Conservation (phyloP, 495 filamentous ascomycete species). For the Letharia lupina region DNA sequence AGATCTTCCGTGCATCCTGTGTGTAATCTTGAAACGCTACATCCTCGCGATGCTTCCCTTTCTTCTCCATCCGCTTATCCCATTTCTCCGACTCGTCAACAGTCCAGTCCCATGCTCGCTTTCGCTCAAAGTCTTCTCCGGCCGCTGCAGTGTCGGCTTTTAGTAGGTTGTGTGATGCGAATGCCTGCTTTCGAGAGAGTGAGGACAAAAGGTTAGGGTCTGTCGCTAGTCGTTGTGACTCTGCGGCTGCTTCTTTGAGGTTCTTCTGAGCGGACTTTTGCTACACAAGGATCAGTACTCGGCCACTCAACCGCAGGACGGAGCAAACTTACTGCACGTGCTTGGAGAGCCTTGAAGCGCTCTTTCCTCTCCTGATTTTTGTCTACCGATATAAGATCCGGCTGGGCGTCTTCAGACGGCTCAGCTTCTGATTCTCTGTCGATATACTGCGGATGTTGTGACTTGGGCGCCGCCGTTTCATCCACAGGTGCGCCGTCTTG, state of each 20-base stretch:
- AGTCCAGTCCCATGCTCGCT: conserved; percentile 98
- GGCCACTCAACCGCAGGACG: background rate
- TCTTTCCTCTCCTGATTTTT: conserved; percentile 51
- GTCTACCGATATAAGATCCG: conserved; percentile 18
- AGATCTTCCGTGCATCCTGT: conserved; percentile 80
- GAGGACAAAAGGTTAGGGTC: conserved; percentile 66
- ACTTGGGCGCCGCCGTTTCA: background rate
- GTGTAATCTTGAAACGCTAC: conserved; percentile 87
- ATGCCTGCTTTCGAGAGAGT: conserved; percentile 69
- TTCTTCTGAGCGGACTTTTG: conserved; percentile 71
- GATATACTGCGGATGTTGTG: background rate
- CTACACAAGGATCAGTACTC: conserved; percentile 29
- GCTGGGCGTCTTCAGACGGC: background rate
- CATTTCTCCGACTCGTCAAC: conserved; percentile 86
- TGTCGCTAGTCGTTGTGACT: conserved; percentile 68
- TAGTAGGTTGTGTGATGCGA: conserved; percentile 84
- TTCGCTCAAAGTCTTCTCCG: conserved; percentile 92
- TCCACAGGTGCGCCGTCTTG: background rate
- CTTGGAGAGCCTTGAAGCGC: conserved; percentile 78
- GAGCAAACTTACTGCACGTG: conserved; percentile 51
- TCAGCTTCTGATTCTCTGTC: background rate
- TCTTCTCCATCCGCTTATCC: conserved; percentile 85
- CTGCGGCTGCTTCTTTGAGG: conserved; percentile 71
- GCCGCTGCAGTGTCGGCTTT: conserved; percentile 79
- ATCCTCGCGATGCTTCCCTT: conserved; percentile 70